phyloP scores from a whole-genome alignment of 352 stramenopile genomes.

The Peronospora belbahrii region DNA sequence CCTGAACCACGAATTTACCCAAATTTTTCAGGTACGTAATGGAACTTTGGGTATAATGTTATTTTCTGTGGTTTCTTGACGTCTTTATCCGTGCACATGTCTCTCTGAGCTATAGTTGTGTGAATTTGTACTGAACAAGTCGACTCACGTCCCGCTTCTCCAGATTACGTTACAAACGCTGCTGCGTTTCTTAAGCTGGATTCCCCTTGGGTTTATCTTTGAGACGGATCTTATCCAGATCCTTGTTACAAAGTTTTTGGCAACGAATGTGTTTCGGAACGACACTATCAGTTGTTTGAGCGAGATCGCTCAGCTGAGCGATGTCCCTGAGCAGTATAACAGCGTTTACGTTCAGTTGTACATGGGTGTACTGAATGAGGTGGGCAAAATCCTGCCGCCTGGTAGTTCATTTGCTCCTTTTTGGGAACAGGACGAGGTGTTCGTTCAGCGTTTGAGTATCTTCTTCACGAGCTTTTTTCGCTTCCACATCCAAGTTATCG shows the following conservation, averaged over 20 bases:
- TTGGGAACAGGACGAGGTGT: slow-evolving; percentile 93
- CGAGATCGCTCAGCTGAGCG: slow-evolving; percentile 93
- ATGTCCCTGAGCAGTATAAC: slow-evolving; percentile 91
- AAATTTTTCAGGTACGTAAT: slow-evolving; percentile 93
- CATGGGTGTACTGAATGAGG: slow-evolving; percentile 88
- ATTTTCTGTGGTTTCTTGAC: neutral
- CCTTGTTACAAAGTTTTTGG: slow-evolving; percentile 95
- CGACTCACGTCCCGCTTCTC: slow-evolving; percentile 88
- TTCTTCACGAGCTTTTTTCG: slow-evolving; percentile 95
- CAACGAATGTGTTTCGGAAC: slow-evolving; percentile 92
- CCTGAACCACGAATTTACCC: slow-evolving; percentile 96
- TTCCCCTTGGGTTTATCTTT: slow-evolving; percentile 97
- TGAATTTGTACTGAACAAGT: slow-evolving; percentile 96
- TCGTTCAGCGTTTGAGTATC: slow-evolving; percentile 94
- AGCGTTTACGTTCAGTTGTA: slow-evolving; percentile 93
- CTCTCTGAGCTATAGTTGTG: slow-evolving; percentile 72
- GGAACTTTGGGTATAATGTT: no score
- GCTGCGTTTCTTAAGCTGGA: slow-evolving; percentile 97
- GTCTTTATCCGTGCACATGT: neutral
- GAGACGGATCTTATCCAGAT: slow-evolving; percentile 94
- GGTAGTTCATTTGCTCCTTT: slow-evolving; percentile 90
- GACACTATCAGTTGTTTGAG: slow-evolving; percentile 96
- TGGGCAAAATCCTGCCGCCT: slow-evolving; percentile 87
- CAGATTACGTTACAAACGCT: slow-evolving; percentile 95
- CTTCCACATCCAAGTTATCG: slow-evolving; percentile 92